These are phyloP conservation scores for Sedum album DNA, from an alignment of 164 flowering plant species.

Conservation along the genomic window DNA sequence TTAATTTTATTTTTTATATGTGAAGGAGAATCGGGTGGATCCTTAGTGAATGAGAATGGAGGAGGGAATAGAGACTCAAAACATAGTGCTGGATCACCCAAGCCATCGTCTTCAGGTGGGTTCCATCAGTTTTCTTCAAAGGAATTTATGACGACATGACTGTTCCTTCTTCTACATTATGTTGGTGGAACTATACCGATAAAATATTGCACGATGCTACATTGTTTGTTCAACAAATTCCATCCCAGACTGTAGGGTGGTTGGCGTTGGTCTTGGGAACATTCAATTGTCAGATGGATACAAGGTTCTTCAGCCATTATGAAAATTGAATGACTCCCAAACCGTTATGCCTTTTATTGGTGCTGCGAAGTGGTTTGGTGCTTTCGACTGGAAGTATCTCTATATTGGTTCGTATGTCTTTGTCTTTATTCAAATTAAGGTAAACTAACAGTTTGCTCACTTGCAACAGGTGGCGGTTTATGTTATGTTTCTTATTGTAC, in stretches of 20 bases:
- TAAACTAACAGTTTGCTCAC: slow-evolving; percentile 39
- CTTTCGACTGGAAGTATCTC: slow-evolving; percentile 38
- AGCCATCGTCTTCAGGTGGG: slow-evolving; percentile 99
- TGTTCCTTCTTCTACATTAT: slow-evolving; percentile 51
- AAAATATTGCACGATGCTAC: slow-evolving; percentile 39
- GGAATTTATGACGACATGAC: slow-evolving; percentile 83
- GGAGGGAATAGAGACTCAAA: slow-evolving; percentile 46
- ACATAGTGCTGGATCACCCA: slow-evolving; percentile 47
- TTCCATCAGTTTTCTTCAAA: slow-evolving; percentile 86
- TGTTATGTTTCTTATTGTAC: not conserved
- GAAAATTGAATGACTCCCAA: slow-evolving; percentile 64
- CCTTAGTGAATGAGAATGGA: slow-evolving; percentile 50
- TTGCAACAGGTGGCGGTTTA: slow-evolving; percentile 36
- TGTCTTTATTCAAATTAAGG: slow-evolving; percentile 46
- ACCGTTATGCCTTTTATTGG: slow-evolving; percentile 42
- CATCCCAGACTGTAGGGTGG: slow-evolving; percentile 59
- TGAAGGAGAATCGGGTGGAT: slow-evolving; percentile 76
- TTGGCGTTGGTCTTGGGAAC: slow-evolving; percentile 76
- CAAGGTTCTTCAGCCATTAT: slow-evolving; percentile 43
- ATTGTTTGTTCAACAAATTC: slow-evolving; percentile 51
- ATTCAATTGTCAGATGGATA: slow-evolving; percentile 49
- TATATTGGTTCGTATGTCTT: slow-evolving; percentile 88
- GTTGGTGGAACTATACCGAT: slow-evolving; percentile 38
- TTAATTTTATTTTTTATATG: not conserved
- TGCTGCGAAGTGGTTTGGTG: slow-evolving; percentile 61